Conservation (phyloP, 78 protist genomes). For the Planoprotostelium fungivorum region DNA sequence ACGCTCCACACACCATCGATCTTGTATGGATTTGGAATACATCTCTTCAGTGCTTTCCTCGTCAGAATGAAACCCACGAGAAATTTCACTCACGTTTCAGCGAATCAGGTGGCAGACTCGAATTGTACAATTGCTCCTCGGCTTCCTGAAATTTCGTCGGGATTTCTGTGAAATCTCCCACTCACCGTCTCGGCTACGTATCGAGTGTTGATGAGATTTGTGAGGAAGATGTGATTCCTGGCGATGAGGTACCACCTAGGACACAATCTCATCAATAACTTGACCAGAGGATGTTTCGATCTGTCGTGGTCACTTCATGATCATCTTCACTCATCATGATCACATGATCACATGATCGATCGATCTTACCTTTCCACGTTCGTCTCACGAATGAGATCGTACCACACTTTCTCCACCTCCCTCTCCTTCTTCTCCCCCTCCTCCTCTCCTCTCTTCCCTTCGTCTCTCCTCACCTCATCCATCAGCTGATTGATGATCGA, state of each 20-base stretch:
- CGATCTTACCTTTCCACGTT: not conserved
- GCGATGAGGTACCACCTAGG: not conserved
- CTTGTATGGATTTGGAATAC: not conserved
- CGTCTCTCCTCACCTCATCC: not conserved
- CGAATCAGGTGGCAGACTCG: not conserved
- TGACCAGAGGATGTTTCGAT: not conserved
- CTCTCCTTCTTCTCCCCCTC: not conserved
- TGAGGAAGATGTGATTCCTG: not conserved
- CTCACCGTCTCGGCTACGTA: not conserved
- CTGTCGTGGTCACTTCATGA: not conserved
- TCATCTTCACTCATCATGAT: no score
- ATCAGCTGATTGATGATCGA: not conserved
- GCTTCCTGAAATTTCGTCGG: not conserved
- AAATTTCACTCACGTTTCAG: not conserved
- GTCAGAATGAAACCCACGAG: no score
- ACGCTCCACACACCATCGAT: not conserved
- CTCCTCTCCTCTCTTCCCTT: not conserved
- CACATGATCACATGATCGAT: no score
- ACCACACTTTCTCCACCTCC: not conserved
- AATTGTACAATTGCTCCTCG: not conserved
- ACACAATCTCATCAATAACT: not conserved
- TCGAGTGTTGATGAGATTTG: not conserved
- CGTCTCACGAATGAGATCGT: not conserved
- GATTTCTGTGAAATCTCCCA: no score
- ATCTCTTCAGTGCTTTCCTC: not conserved